These are phyloP conservation scores for Boletus mariae DNA, from an alignment of 1,284 basidiomycete genomes.

Conservation along the genomic window DNA sequence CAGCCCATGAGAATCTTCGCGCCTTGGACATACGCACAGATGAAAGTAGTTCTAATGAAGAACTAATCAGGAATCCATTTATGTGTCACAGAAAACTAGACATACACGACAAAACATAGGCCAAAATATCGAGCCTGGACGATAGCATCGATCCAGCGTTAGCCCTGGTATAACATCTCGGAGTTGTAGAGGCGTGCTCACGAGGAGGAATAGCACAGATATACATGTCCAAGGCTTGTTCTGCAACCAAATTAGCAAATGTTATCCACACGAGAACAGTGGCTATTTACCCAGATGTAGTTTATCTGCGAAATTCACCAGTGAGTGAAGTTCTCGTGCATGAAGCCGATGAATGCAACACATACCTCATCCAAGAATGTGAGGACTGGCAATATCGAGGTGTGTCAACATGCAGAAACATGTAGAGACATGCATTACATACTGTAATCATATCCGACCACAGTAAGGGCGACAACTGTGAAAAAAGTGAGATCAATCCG, in stretches of 20 bases:
- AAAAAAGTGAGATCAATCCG: background rate
- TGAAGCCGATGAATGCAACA: background rate
- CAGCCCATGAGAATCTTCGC: background rate
- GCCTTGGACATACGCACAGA: background rate
- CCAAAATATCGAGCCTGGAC: background rate
- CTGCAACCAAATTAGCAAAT: background rate
- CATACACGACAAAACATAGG: background rate
- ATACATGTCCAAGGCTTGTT: background rate
- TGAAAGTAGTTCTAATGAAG: background rate
- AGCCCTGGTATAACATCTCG: background rate
- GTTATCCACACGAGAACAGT: too few relatives aligned
- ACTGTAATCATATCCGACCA: background rate
- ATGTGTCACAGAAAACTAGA: background rate
- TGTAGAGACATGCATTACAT: background rate
- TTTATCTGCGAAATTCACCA: background rate
- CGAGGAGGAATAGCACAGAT: background rate
- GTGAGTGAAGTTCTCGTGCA: background rate
- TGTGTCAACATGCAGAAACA: background rate
- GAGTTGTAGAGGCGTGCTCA: background rate
- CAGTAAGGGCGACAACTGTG: background rate
- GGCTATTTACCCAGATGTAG: background rate
- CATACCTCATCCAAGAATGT: background rate
- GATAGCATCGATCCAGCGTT: background rate
- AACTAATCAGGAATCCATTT: background rate
- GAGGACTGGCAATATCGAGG: background rate